phyloP scores from a whole-genome alignment of 2,329 filamentous ascomycete species.

The Paraconiothyrium sp. region DNA sequence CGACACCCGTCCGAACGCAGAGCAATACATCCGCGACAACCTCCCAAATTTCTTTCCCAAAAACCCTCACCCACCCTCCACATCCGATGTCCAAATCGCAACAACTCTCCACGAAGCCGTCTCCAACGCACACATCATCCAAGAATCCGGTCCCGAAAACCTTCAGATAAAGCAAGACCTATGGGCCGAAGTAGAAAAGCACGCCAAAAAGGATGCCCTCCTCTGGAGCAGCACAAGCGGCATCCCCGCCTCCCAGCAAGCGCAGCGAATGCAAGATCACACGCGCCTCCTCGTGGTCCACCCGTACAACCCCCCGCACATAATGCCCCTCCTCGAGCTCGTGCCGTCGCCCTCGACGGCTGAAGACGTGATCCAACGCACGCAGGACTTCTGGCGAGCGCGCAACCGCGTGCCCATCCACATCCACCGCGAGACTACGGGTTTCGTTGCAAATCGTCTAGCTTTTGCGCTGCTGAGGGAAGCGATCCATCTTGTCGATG shows the following conservation, averaged over 20 bases:
- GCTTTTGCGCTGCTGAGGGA: constrained; percentile 67
- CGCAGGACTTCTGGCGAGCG: constrained; percentile 57
- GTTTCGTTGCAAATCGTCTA: constrained; percentile 68
- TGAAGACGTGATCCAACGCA: constrained; percentile 49
- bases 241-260: constrained; percentile 64
- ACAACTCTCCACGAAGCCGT: constrained; percentile 55
- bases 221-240: constrained; percentile 69
- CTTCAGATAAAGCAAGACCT: constrained; percentile 60
- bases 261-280: constrained; percentile 52
- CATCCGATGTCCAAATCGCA: constrained; percentile 48
- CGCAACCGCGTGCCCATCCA: constrained; percentile 59
- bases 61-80: constrained; percentile 20
- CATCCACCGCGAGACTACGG: constrained; percentile 61
- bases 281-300: constrained; percentile 65
- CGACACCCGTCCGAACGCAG: constrained; percentile 61
- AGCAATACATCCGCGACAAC: constrained; percentile 53
- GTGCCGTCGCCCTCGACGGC: constrained; percentile 60
- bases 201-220: constrained; percentile 56
- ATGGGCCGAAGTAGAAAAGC: constrained; percentile 61
- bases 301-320: constrained; percentile 70
- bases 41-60: constrained; percentile 56
- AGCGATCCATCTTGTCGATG: constrained; percentile 62
- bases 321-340: constrained; percentile 69
- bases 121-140: constrained; percentile 60
- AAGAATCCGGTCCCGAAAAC: constrained; percentile 69